phyloP scores from a whole-genome alignment of 1,284 basidiomycete genomes.

The Ceratobasidium papillatum region DNA sequence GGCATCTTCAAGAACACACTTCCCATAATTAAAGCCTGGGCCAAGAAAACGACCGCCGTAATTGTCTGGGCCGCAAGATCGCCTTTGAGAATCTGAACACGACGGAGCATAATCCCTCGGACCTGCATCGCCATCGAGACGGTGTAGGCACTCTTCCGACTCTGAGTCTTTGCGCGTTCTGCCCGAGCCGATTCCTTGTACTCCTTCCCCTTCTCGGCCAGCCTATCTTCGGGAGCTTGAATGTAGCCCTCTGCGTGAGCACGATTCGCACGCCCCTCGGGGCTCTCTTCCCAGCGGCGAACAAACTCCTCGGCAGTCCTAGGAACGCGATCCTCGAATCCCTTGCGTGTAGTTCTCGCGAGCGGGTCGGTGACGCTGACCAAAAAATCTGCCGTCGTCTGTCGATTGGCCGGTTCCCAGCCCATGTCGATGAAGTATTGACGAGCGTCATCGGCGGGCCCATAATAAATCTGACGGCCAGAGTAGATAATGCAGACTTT shows the following conservation, averaged over 20 bases:
- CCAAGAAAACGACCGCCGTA: not conserved
- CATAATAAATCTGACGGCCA: constrained; percentile 61
- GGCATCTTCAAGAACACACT: not conserved
- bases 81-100: constrained; percentile 72
- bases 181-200: constrained; percentile 62
- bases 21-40: not conserved
- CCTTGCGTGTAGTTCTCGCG: constrained; percentile 64
- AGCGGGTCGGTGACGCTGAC: constrained; percentile 64
- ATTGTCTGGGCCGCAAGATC: constrained; percentile 55
- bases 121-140: constrained; percentile 64
- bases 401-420: constrained; percentile 74
- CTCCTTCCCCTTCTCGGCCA: constrained; percentile 39
- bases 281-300: constrained; percentile 58
- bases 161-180: constrained; percentile 57
- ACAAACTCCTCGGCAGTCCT: constrained; percentile 70
- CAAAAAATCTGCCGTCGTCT: constrained; percentile 77
- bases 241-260: constrained; percentile 61
- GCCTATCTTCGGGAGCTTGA: constrained; percentile 59
- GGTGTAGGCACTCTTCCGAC: constrained; percentile 58
- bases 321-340: constrained; percentile 61
- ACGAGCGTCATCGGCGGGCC: constrained; percentile 54
- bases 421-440: constrained; percentile 66
- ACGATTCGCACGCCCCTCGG: constrained; percentile 55
- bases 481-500: constrained; percentile 59
- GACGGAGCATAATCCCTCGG: constrained; percentile 67